A percentile compares a stretch with the other conserved stretches of the same genome.
phyloP scores from a whole-genome alignment of 2,329 filamentous ascomycete species.

The Pezicula rhizophila region DNA sequence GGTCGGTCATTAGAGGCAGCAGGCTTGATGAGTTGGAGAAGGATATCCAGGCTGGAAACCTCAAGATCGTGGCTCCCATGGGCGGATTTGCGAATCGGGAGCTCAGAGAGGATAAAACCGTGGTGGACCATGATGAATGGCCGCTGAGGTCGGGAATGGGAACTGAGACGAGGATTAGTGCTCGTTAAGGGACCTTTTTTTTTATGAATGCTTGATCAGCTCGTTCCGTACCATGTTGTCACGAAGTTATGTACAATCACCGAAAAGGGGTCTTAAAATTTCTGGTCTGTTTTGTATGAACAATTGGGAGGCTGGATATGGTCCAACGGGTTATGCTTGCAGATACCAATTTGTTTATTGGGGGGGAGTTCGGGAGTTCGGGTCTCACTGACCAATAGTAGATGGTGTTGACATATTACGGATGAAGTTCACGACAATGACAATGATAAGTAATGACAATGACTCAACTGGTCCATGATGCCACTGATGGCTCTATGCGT shows the following conservation, averaged over 20 bases:
- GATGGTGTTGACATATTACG: too few species aligned
- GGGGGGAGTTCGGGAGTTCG: too few species aligned
- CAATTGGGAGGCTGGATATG: too few species aligned
- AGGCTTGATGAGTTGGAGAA: constrained; percentile 40
- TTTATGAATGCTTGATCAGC: neutral
- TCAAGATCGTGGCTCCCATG: constrained; percentile 18
- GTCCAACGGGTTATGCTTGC: too few species aligned
- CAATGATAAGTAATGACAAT: too few species aligned
- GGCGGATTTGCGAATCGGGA: neutral
- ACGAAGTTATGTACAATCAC: neutral
- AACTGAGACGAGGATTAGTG: neutral
- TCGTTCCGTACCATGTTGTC: neutral
- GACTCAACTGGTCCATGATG: too few species aligned
- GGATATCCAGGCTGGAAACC: constrained; percentile 38
- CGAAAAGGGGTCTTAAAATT: too few species aligned
- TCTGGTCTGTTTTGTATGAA: too few species aligned
- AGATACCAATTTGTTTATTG: too few species aligned
- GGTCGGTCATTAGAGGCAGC: constrained; percentile 34
- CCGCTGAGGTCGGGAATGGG: neutral
- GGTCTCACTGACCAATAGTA: too few species aligned
- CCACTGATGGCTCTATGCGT: too few species aligned
- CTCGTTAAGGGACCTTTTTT: neutral
- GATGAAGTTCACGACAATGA: too few species aligned
- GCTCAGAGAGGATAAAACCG: neutral
- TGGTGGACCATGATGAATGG: neutral